Percentiles rank a stretch among this genome's conserved stretches.
Conservation (phyloP, 805 yeast genomes). For the Candida insectorum region DNA sequence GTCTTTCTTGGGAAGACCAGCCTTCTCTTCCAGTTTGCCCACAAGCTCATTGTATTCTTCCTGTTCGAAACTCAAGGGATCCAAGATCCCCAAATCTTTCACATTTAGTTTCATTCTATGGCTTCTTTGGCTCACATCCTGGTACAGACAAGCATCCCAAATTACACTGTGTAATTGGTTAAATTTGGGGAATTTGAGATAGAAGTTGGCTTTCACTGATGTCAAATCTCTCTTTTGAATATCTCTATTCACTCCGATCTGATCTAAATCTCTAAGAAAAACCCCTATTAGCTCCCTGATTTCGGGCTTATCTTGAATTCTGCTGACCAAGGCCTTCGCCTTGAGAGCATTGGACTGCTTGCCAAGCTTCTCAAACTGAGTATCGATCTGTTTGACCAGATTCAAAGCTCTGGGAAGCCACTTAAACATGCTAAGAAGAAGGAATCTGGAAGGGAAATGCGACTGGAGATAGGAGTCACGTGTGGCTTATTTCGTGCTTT, state of each 20-base stretch:
- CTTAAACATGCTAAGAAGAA: conserved; percentile 1
- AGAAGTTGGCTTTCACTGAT: conserved; percentile 3
- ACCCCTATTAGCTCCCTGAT: conserved; percentile 25
- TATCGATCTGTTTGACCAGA: conserved; percentile 8
- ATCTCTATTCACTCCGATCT: conserved; percentile 10
- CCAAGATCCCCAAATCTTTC: conserved; percentile 31
- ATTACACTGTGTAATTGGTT: conserved; percentile 32
- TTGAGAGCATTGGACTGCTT: conserved; percentile 18
- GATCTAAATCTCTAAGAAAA: conserved; percentile 28
- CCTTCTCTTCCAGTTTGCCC: too few relatives aligned
- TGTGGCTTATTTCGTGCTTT: too few relatives aligned
- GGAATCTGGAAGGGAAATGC: too few relatives aligned
- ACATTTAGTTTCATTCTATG: conserved; percentile 23
- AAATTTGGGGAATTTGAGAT: conserved; percentile 11
- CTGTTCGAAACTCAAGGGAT: conserved; percentile 32
- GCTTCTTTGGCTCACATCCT: conserved; percentile 26
- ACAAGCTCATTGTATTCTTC: too few relatives aligned
- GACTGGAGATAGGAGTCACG: too few relatives aligned
- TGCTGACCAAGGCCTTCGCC: conserved; percentile 20
- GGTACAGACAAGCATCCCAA: conserved; percentile 33
- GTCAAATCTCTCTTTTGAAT: background rate
- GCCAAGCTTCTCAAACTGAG: conserved; percentile 12
- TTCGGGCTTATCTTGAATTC: conserved; percentile 24
- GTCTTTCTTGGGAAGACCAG: too few relatives aligned
- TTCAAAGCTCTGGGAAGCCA: conserved; percentile 1